Base-by-base conservation (phyloP, 2,329 filamentous ascomycete genomes). In the Stemphylium beticola region DNA sequence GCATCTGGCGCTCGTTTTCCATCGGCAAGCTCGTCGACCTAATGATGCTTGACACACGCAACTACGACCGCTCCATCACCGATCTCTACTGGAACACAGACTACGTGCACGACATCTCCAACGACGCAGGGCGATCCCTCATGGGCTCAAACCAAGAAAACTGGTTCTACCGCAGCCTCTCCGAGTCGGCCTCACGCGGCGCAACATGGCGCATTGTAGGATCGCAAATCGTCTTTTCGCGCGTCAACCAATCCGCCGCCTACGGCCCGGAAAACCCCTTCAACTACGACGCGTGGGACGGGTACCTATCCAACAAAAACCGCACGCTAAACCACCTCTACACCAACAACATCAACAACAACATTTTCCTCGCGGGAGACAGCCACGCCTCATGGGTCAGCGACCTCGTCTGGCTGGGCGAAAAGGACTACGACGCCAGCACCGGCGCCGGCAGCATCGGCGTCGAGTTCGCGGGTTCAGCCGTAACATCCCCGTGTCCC, bases 91-190 rank as follows among this genome's bases (percentile, higher is more conserved):
- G 82, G 80, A 89, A 89, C 66, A 82, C 81, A 0, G 78, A 84
- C 38, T 89, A 89, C 66, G 77, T 88, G 38, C 79, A 84, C 55
- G 64, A 77, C 2, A 87, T 91, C 54, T 84, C 81, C 15, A 83
- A 91, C 61, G 87, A 92, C 51, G 84, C 87, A 2, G 82, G 85
- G 5, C 83, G 89, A 4, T 84, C 83, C 0, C 76, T 92, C 61
- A 91, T 92, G 88, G 89, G 89, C 2, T 79, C 82, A 1, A 82
- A 83, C 10, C 89, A 92, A 69, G 90, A 92, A 72, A 83, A 85
- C 62, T 92, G 90, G 90, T 75, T 76, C 58, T 75, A 75, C 62
- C 65, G 65, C 40, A 76, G 80, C 37, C 76, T 90, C 7, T 80
- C 79, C 4, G 71, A 81, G 43, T 88, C 86, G 0, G 78, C 83